These are phyloP conservation scores for Podospora pseudopauciseta DNA, from an alignment of 495 filamentous ascomycete genomes.

Conservation along the genomic window DNA sequence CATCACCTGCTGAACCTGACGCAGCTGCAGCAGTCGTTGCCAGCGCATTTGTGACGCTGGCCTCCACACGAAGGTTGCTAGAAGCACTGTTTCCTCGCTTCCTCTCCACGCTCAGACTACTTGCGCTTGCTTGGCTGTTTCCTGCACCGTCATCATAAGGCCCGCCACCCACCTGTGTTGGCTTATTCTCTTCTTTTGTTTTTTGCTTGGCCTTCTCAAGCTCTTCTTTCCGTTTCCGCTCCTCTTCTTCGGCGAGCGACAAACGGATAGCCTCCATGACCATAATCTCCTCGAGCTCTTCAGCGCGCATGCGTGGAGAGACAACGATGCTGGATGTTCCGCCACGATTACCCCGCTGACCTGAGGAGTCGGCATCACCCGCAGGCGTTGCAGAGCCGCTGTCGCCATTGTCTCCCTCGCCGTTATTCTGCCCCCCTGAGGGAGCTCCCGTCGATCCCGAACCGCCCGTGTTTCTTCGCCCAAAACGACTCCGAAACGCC, in stretches of 20 bases:
- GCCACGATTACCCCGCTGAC: slow-evolving; percentile 12
- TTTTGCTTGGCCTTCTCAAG: slow-evolving; percentile 77
- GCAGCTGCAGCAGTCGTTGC: slow-evolving; percentile 22
- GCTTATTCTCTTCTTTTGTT: slow-evolving; percentile 71
- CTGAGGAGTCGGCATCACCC: slow-evolving; percentile 23
- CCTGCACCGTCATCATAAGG: slow-evolving; percentile 38
- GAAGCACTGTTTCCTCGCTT: slow-evolving; percentile 53
- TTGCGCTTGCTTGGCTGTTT: slow-evolving; percentile 48
- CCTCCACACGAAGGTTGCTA: slow-evolving; percentile 47
- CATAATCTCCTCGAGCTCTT: slow-evolving; percentile 97
- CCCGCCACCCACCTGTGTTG: slow-evolving; percentile 47
- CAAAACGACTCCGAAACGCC: slow-evolving; percentile 44
- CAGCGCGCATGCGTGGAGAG: slow-evolving; percentile 64
- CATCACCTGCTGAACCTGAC: slow-evolving; percentile 19
- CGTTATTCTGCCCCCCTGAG: slow-evolving; percentile 29
- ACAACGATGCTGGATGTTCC: slow-evolving; percentile 23
- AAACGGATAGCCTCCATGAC: slow-evolving; percentile 92
- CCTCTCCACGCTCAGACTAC: slow-evolving; percentile 49
- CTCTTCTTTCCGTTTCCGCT: slow-evolving; percentile 74
- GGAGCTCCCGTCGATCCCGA: slow-evolving; percentile 30
- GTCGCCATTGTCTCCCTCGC: slow-evolving; percentile 32
- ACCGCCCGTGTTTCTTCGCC: slow-evolving; percentile 46
- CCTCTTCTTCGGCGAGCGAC: slow-evolving; percentile 86
- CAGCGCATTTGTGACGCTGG: slow-evolving; percentile 35
- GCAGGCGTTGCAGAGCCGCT: slow-evolving; percentile 29